Conservation (phyloP, 441 rosid genomes). For the Erysimum cheiri region DNA sequence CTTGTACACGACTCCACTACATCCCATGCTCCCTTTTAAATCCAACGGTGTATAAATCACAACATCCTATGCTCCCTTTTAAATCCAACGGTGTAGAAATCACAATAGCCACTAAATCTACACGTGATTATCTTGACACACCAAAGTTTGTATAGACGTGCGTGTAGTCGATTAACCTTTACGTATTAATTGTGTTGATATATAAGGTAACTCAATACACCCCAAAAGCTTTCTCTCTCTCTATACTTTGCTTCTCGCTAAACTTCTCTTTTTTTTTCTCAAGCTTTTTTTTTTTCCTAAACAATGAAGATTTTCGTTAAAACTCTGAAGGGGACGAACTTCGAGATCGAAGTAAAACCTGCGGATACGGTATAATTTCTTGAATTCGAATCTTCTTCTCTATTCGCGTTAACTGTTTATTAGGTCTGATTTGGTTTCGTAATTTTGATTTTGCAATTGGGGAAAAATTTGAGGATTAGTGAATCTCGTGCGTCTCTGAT, state of each 20-base stretch:
- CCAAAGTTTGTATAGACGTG: conserved; percentile 1
- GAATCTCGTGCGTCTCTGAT: conserved; percentile 34
- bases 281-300: conserved; percentile 27
- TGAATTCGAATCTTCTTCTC: not conserved
- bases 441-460: not conserved
- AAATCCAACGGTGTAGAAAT: conserved; percentile 24
- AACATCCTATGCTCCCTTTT: not conserved
- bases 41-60: conserved; percentile 16
- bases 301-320: conserved; percentile 83
- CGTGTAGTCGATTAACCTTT: conserved; percentile 8
- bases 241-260: conserved; percentile 36
- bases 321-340: conserved; percentile 77
- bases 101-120: not conserved
- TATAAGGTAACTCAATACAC: conserved; percentile 34
- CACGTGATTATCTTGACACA: not conserved
- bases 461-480: conserved; percentile 18
- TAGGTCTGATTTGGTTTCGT: conserved; percentile 25
- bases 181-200: conserved; percentile 17
- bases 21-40: not conserved
- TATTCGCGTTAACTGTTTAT: not conserved
- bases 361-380: conserved; percentile 57
- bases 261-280: conserved; percentile 31
- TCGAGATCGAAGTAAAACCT: conserved; percentile 80
- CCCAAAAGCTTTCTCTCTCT: conserved; percentile 39
- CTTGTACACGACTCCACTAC: not conserved